Base-by-base conservation (phyloP, 768 basidiomycete genomes). In the Russula compacta region DNA sequence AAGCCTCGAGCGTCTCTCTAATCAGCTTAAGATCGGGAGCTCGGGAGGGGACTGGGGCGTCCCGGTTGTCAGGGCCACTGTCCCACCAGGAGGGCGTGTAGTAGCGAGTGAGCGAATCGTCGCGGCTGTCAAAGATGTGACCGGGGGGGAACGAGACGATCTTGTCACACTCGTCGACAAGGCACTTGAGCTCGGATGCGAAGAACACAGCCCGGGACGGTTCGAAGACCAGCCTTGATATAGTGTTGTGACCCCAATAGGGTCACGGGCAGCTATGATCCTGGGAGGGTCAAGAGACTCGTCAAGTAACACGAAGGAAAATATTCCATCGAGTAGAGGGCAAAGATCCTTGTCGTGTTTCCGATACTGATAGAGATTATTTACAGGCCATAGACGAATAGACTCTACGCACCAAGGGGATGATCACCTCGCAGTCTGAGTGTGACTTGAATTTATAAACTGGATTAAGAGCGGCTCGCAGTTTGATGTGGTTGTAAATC, bases 141-240 rank as follows among this genome's bases (percentile, higher is more conserved):
- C 97, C 97, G 6, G 97, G 97, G 33, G 97, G 97, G 81, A 99
- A 99, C 6, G 95, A 82, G 64, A 93, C 85, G 68, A 99, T 87
- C 66, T 88, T 83, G 75, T 98, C 95, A 73, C 97, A 98, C 66
- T 98, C 92, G 64, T 92, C 86, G 64, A 81, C 73, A 64, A 99
- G 78, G 4, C 91, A 84, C 71, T 99, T 99, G 70, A 99, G 85
- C 75, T 99, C 97, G 2, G 95, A 98, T 3, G 97, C 85, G 71
- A 99, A 99, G 76, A 84, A 98, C 54, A 89, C 82, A 40, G 83
- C 83, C 87, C 89, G 6, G 95, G 95, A 33, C 80, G 77, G 44
- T 83, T 81, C 1, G 92, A 92, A 74, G 79, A 84, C 89, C 89
- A 93, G 44, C 97, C 97, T 76, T 95, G 94, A 74, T 98, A 99